Conservation (phyloP, 352 stramenopile genomes). For the Elongisporangium anandrum region DNA sequence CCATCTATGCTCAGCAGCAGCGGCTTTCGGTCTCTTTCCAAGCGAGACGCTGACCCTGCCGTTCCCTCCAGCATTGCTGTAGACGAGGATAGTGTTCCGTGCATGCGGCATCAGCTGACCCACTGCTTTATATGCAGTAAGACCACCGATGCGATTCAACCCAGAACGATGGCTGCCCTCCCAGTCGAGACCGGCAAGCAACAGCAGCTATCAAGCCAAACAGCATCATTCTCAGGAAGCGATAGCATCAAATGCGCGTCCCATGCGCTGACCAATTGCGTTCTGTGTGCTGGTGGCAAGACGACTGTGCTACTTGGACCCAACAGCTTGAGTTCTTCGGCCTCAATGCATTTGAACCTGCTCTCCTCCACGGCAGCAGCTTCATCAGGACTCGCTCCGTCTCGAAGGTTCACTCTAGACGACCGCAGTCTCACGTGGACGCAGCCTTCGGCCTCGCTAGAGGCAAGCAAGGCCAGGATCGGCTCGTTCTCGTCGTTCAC, state of each 20-base stretch:
- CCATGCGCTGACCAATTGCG: constrained; percentile 65
- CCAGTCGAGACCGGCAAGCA: constrained; percentile 1
- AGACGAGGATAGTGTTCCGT: constrained; percentile 13
- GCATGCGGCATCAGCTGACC: constrained; percentile 42
- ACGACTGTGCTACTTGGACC: no score
- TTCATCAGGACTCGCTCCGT: no score
- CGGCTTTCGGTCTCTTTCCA: neutral
- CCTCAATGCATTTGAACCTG: neutral
- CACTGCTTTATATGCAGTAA: constrained; percentile 68
- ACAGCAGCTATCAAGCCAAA: neutral
- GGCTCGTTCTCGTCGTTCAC: neutral
- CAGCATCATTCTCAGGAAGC: neutral
- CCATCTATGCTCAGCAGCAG: neutral
- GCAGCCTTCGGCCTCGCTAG: neutral
- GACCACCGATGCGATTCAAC: neutral
- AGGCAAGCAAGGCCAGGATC: neutral
- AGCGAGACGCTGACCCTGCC: neutral
- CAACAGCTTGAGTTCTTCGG: neutral
- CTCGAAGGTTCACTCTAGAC: neutral
- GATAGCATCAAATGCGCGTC: constrained; percentile 35
- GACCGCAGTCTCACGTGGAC: neutral
- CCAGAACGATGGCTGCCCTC: neutral
- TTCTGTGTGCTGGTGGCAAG: constrained; percentile 48
- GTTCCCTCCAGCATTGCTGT: no score
- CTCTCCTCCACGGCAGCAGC: neutral